Base-by-base conservation (phyloP, 2,329 filamentous ascomycete genomes). In the Trichoderma koningiopsis region DNA sequence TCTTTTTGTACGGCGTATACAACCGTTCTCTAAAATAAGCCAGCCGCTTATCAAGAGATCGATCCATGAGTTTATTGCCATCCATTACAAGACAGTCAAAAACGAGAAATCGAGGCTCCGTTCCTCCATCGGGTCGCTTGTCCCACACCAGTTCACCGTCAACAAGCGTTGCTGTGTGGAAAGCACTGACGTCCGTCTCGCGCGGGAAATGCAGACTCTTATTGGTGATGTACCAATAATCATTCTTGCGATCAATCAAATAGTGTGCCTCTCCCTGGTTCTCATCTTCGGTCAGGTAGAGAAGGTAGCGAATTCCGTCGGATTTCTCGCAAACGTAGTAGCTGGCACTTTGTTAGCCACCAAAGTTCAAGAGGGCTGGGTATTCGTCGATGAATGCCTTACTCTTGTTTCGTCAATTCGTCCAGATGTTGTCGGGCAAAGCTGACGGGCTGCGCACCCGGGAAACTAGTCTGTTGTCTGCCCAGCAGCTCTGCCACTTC, bases 301-400 rank as follows among this genome's bases (percentile, higher is more conserved):
- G 88, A n/a, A 99, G 87, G 79, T 96, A 97, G 72, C 96, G 90
- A 72, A 98, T 93, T 67, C 96, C 96, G 78, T 99, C 96, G 0
- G 95, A 97, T 83, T 99, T 99, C 81, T 99, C 96, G 84, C 95
- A 97, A 72, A 99, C 92, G 78, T 94, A 99, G 83, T 98, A 99
- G 81, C 89, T 91, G 71, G 63, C 53, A 53, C 5, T 49, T 22
- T 1, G 31, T 65, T 37, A 68, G 61, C 37, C 22, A 11, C 7
- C n/a, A 8, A 19, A 31, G 11, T 4, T 49, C 6, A 58, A 8
- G 31, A 11, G 10, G n/a, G 16, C 4, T 14, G 0, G 31, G 10
- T 22, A 64, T 43, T 27, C 14, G 24, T 33, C 27, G 19, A 3
- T 8, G 13, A 8, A 47, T 13, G 61, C 49, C 86, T 73, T 80